Base-by-base conservation (phyloP, 345 rosid species). In the Cardiospermum halicacabum region DNA sequence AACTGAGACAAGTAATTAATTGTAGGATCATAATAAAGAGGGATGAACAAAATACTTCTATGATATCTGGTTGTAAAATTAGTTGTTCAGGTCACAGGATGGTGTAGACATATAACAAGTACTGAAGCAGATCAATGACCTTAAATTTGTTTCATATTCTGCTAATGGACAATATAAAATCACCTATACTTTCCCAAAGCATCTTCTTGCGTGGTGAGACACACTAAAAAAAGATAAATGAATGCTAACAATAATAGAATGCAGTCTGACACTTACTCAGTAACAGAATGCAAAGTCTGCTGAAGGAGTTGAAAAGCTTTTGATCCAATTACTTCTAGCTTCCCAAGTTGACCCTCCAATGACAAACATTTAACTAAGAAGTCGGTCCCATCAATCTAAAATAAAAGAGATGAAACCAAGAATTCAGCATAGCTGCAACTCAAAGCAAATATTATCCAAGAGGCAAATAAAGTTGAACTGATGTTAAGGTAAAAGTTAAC, bases 301-400 rank as follows among this genome's bases (percentile, higher is more conserved):
- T 81, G 82, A 71, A 93, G 89, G 76, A 90, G 85, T 67, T 78
- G 73, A 74, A 75, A 80, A 72, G 88, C 89, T 70, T 79, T 81
- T 68, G 86, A 60, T 60, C 97, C 98, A 76, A 81, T 72, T 47
- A 93, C 69, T 70, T 90, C 94, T 58, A 93, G 67, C 74, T 80
- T 88, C 67, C 89, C 89, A 79, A 88, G 84, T 37, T 77, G 85
- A 56, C 97, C 97, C 67, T 90, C 98, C 3, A 83, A 85, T 43
- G 91, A 93, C 62, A 78, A 68, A 74, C 89, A 84, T 60, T 69
- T 78, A 47, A 88, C 69, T 51, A 61, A 64, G 28, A 64, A 64
- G 65, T 86, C 77, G 53, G 62, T 75, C 67, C 77, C 88, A 66
- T 66, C 68, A 82, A 74, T 80, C 97, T 93, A 84, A 56, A 75